These are phyloP conservation scores for Buxus sempervirens DNA, from an alignment of 164 flowering plant species.

Conservation along the genomic window DNA sequence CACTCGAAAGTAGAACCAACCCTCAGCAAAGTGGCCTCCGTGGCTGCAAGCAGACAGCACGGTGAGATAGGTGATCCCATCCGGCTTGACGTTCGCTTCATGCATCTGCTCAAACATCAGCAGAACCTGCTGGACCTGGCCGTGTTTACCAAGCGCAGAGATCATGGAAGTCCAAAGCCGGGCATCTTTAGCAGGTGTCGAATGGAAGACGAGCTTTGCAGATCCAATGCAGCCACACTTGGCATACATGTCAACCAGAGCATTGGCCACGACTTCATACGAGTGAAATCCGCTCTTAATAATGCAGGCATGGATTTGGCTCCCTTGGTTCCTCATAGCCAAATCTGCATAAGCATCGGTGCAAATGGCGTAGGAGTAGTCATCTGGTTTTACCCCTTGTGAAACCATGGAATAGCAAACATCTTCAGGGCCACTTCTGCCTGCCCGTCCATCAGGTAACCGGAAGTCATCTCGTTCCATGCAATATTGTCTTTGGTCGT, in stretches of 20 bases:
- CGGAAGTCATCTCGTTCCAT: slow-evolving; percentile 26
- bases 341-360: no score
- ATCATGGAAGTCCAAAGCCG: slow-evolving; percentile 27
- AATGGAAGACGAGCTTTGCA: slow-evolving; percentile 19
- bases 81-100: slow-evolving; percentile 14
- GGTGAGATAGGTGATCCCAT: slow-evolving; percentile 20
- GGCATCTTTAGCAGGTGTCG: slow-evolving; percentile 14
- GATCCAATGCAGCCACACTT: slow-evolving; percentile 21
- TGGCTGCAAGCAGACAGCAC: slow-evolving; percentile 26
- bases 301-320: slow-evolving; percentile 21
- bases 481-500: slow-evolving; percentile 2
- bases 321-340: slow-evolving; percentile 17
- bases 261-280: slow-evolving; percentile 16
- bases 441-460: slow-evolving; percentile 10
- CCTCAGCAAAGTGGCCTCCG: slow-evolving; percentile 16
- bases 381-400: slow-evolving; percentile 12
- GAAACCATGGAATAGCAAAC: slow-evolving; percentile 16
- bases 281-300: slow-evolving; percentile 22
- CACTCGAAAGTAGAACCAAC: slow-evolving; percentile 14
- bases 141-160: slow-evolving; percentile 18
- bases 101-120: slow-evolving; percentile 23
- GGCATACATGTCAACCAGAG: slow-evolving; percentile 23
- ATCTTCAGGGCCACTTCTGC: slow-evolving; percentile 16
- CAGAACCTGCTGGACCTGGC: slow-evolving; percentile 15
- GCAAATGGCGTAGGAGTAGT: slow-evolving; percentile 19